These are phyloP conservation scores for Pseudoperonospora humuli DNA, from an alignment of 352 stramenopile species.

Conservation along the genomic window DNA sequence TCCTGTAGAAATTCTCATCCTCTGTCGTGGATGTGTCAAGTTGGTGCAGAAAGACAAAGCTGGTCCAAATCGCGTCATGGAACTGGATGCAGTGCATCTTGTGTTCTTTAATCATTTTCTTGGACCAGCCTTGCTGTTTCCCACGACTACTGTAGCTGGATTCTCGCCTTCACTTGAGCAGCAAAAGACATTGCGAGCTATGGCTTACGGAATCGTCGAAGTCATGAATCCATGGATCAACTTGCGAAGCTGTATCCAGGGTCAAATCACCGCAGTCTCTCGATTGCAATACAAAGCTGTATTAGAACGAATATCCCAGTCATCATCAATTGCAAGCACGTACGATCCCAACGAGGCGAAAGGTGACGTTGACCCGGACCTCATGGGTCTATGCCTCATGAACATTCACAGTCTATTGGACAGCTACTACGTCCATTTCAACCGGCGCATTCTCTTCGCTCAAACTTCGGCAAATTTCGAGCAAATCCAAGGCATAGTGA, in stretches of 20 bases:
- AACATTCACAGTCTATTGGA: slow-evolving; percentile 62
- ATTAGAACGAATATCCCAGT: slow-evolving; percentile 10
- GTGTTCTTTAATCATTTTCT: slow-evolving; percentile 78
- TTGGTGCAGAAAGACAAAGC: slow-evolving; percentile 7
- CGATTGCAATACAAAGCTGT: slow-evolving; percentile 18
- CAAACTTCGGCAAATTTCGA: neutral
- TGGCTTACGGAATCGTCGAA: slow-evolving; percentile 14
- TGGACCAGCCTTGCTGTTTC: slow-evolving; percentile 33
- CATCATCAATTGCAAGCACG: slow-evolving; percentile 10
- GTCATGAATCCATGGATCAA: slow-evolving; percentile 9
- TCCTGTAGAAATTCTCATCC: slow-evolving; percentile 42
- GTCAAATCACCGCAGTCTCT: neutral
- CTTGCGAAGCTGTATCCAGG: slow-evolving; percentile 2
- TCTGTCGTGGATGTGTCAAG: slow-evolving; percentile 35
- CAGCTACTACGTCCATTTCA: slow-evolving; percentile 22
- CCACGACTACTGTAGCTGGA: slow-evolving; percentile 4
- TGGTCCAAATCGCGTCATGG: neutral
- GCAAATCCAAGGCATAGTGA: slow-evolving; percentile 5
- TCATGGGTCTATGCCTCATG: slow-evolving; percentile 51
- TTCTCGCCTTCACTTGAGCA: slow-evolving; percentile 7
- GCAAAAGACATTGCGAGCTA: slow-evolving; percentile 4
- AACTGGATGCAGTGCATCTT: slow-evolving; percentile 36
- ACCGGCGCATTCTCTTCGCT: slow-evolving; percentile 8
- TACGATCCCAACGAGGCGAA: slow-evolving; percentile 15
- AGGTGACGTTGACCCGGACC: slow-evolving; percentile 24